Evolutionary conservation across 2,329 filamentous ascomycete genomes (phyloP).

Genomic region (Phyllosticta capitalensis): DNA sequence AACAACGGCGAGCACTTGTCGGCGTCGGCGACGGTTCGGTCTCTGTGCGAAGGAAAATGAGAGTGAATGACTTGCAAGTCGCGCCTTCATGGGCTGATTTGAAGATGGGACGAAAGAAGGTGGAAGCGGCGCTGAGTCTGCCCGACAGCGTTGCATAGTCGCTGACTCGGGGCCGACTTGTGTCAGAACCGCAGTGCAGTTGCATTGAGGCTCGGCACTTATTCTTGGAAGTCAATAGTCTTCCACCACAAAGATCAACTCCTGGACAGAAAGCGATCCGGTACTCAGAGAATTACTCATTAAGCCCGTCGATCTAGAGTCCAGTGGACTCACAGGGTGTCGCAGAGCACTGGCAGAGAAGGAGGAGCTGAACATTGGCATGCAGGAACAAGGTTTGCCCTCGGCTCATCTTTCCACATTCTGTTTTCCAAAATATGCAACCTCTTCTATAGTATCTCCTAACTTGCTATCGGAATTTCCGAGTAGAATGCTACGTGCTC

Average conservation of each 20-base stretch:
- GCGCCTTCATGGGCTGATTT: background rate
- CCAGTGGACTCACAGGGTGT: too few species aligned
- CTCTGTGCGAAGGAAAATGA: background rate
- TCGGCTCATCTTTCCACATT: background rate
- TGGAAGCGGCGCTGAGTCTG: background rate
- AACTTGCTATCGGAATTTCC: background rate
- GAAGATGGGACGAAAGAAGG: background rate
- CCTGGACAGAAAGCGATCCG: too few species aligned
- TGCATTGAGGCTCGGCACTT: too few species aligned
- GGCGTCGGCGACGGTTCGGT: background rate
- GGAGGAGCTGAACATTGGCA: background rate
- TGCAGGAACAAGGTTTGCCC: background rate
- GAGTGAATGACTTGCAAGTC: background rate
- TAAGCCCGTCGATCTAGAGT: too few species aligned
- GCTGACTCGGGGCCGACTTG: too few species aligned
- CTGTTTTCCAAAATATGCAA: too few species aligned
- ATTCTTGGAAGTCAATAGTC: too few species aligned
- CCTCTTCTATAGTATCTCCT: too few species aligned
- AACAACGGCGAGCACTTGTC: background rate
- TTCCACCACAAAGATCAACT: too few species aligned
- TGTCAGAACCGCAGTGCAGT: too few species aligned
- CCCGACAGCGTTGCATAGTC: background rate
- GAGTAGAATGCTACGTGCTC: background rate
- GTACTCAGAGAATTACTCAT: too few species aligned
- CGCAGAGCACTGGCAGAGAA: background rate